phyloP scores from a whole-genome alignment of 306 rosid species.

The Sophora flavescens region DNA sequence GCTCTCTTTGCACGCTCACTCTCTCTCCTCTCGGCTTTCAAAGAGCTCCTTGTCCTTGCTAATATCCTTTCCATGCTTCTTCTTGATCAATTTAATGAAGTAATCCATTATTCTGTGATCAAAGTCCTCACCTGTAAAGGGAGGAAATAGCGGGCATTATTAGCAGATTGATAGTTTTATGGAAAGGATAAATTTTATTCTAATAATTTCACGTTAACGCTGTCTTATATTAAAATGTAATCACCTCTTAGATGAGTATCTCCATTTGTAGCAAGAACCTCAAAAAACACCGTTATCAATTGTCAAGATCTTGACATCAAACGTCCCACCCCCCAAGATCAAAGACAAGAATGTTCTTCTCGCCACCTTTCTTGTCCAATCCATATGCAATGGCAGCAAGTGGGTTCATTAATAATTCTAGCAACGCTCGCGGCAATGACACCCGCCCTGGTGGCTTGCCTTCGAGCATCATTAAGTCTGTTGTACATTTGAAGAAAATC shows the following conservation, averaged over 20 bases:
- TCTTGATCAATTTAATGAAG: constrained; percentile 98
- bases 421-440: constrained; percentile 96
- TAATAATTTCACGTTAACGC: background rate
- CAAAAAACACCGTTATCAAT: constrained; percentile 96
- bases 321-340: constrained; percentile 99
- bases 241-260: constrained; percentile 99
- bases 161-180: background rate
- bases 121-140: constrained; percentile 82
- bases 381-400: constrained; percentile 99
- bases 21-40: constrained; percentile 95
- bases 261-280: constrained; percentile 95
- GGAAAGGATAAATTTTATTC: background rate
- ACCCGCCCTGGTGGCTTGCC: constrained; percentile 99
- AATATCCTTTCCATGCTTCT: constrained; percentile 92
- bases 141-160: background rate
- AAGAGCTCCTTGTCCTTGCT: constrained; percentile 99
- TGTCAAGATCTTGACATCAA: constrained; percentile 98
- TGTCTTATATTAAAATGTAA: background rate
- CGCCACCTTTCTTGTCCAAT: constrained; percentile 98
- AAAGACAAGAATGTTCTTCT: constrained; percentile 97
- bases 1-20: constrained; percentile 98
- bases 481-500: constrained; percentile 52
- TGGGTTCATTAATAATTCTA: constrained; percentile 96
- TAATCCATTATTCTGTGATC: constrained; percentile 94
- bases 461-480: constrained; percentile 99